Base-by-base conservation (phyloP, 2,329 filamentous ascomycete species). In the Xylariaceae sp. region DNA sequence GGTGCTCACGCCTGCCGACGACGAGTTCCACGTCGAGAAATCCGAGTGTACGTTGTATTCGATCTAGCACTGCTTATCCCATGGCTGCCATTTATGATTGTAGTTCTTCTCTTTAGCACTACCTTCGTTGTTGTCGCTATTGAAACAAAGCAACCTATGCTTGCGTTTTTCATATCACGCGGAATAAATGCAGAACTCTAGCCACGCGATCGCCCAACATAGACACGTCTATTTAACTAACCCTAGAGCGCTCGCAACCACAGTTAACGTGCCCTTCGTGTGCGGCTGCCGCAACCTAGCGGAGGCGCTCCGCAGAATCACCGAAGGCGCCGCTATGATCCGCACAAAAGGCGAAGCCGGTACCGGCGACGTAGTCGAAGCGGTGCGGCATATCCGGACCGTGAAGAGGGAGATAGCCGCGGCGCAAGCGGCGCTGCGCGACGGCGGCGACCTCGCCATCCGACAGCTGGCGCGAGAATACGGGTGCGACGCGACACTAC, bases 281-380 rank as follows among this genome's bases (percentile, higher is more conserved):
- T 97, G 94, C 73, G 94, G 94, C 51, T 97, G 94, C 80, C 83
- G 92, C 58, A 92, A 95, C 78, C 79, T 97, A 12, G 91, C 91
- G 58, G 94, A 99, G 78, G 94, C 94, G 15, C 83, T 99, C 52
- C 82, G 94, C 59, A 83, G 94, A 59, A 91, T 99, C 68, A 83
- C 84, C 59, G 94, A 97, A 76, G 94, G 94, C 60, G 94, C 94
- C 9, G 92, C 92, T 67, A 97, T 99, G 92, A 96, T 99, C 75
- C 86, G 94, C 66, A 99, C 94, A 61, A 99, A 97, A 80, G 94
- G 94, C 61, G 94, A 99, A 76, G 94, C 94, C 36, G 94, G 94
- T 59, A 97, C 94, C 0, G 94, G 94, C 59, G 94, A 99, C 70
- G 90, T 99, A 49, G 88, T 97, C 65, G 92, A 97, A 78, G 94